Evolutionary conservation across 805 yeast species (phyloP), one percentile per base, ranked within the genome.

Genomic region (Jamesozyma gamospora): DNA sequence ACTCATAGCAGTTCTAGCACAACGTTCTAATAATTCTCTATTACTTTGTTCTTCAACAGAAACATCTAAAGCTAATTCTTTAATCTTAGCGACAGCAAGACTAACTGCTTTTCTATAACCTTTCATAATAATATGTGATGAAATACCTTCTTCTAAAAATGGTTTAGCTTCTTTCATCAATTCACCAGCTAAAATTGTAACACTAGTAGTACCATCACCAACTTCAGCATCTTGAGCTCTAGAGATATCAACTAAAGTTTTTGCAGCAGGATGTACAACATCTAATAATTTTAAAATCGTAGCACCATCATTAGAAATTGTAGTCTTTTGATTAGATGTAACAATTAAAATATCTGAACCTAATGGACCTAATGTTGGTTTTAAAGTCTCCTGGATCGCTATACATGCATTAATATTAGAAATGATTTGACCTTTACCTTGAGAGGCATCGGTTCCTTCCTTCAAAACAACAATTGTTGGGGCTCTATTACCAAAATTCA

Each of bases 191-290:
- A 92, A 63, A 26, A 90, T 80, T 0, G 96, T 84, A 16, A 90
- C 98, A 24, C 95, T 82, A 1, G 98, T 90, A 33, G 98, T 90
- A 49, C 98, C 98, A 65, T 90, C 98, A 44, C 98, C 98, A 48
- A 92, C 95, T 63, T 90, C 97, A 44, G 94, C 95, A 60, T 90
- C 98, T 66, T 90, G 98, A 3, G 95, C 87, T 60, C 94, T 81
- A 14, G 96, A 83, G 42, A 90, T 83, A 59, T 90, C 95, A 39
- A 90, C 98, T 50, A 90, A 68, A 44, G 90, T 88, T 62, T 86
- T 87, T 11, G 98, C 98, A 10, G 99, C 98, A 9, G 99, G 98
- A 56, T 92, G 98, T 19, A 92, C 96, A 41, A 92, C 94, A 56
- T 92, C 98, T 49, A 92, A 66, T 41, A 92, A 70, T 58, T 82